Base-by-base conservation (phyloP, 441 rosid species). In the Oxalis stricta region DNA sequence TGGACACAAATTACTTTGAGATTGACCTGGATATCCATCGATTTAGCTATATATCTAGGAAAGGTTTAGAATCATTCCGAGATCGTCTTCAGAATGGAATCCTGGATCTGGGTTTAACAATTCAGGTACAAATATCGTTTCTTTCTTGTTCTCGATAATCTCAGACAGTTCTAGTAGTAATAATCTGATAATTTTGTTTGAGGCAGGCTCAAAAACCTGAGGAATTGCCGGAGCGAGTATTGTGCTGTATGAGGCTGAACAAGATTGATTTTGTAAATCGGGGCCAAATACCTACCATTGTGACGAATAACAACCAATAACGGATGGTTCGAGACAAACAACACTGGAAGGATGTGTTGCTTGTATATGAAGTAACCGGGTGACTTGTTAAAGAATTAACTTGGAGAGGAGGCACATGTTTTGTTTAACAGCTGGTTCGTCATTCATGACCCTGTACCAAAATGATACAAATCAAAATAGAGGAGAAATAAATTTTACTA, bases 1-100 rank as follows among this genome's bases (percentile, higher is more conserved):
- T 93, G 96, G 89, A 47, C 68, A 80, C 15, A 75, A n/a, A 77
- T 52, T 82, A 82, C 71, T 75, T 82, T n/a, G 96, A 82, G 79
- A 75, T 82, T 17, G 95, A 85, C 63, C 58, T 79, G 39, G 95
- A 82, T 39, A 68, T 85, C 28, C 95, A 82, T 46, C 73, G 95
- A 1, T 82, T 85, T 70, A 75, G 89, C 70, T 77, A 76, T 76
- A 82, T 85, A 46, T 76, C 95, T 6, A 80, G 95, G 48, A 85
- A 74, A 69, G 93, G 95, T 30, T 66, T 85, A 9, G 95, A 85
- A 66, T 75, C 95, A 20, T 85, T 85, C 70, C 61, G 80, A 36
- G 82, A 73, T 7, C 63, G 86, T 26, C 48, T 79, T 56, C 67
- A 71, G 69, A 45, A 72, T 5, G 86, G 84, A 5, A 53, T 75